Evolutionary conservation across 768 basidiomycete species (phyloP).

Genomic region (Tylopilus vinaceipallidus): DNA sequence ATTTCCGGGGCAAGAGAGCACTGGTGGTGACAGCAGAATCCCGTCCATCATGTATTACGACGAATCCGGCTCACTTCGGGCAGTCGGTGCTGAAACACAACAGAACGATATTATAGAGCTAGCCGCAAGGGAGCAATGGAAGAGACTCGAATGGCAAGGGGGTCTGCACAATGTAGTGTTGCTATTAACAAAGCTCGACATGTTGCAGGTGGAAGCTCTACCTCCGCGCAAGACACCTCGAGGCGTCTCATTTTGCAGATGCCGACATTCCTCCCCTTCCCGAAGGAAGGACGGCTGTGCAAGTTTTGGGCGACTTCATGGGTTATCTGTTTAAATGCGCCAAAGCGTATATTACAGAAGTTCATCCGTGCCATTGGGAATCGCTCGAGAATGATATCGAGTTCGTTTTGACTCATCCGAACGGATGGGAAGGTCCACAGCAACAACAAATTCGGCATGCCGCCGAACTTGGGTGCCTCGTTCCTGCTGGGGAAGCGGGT

Average conservation of each 20-base stretch:
- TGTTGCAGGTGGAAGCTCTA: slow-evolving; percentile 34
- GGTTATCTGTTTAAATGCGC: slow-evolving; percentile 43
- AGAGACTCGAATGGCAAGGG: slow-evolving; percentile 40
- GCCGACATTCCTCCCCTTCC: slow-evolving; percentile 15
- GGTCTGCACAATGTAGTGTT: too few species aligned
- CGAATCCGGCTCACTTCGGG: slow-evolving; percentile 34
- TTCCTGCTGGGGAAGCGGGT: slow-evolving; percentile 38
- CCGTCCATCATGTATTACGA: slow-evolving; percentile 46
- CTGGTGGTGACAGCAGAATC: slow-evolving; percentile 39
- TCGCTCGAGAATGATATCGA: slow-evolving; percentile 41
- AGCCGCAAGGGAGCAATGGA: slow-evolving; percentile 39
- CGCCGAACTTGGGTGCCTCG: slow-evolving; percentile 46
- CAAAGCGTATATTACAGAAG: slow-evolving; percentile 43
- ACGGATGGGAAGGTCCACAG: slow-evolving; percentile 61
- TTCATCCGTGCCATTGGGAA: slow-evolving; percentile 41
- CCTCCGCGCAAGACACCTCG: slow-evolving; percentile 31
- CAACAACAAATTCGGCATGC: slow-evolving; percentile 54
- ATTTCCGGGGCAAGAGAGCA: slow-evolving; percentile 37
- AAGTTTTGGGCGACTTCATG: slow-evolving; percentile 40
- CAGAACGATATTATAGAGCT: slow-evolving; percentile 31
- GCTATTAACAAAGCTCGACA: neutral
- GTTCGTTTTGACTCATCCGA: slow-evolving; percentile 57
- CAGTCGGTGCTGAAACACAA: slow-evolving; percentile 42
- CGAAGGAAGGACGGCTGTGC: slow-evolving; percentile 7
- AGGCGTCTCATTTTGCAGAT: slow-evolving; percentile 22